Conservation (phyloP, 345 rosid species). For the Kernera saxatilis region DNA sequence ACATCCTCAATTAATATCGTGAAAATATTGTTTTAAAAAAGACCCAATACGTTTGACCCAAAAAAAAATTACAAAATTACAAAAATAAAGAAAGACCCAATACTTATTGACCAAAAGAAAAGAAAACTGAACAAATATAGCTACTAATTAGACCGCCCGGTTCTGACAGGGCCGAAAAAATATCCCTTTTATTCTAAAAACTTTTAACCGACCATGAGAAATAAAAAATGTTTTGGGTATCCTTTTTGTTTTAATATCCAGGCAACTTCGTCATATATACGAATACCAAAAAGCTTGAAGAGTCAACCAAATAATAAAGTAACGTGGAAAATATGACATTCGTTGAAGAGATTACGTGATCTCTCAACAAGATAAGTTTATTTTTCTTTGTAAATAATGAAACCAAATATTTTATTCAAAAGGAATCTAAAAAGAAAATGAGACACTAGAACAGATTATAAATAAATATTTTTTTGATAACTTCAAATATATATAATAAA, state of each 20-base stretch:
- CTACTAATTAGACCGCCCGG: not conserved
- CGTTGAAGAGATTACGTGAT: conserved; percentile 12
- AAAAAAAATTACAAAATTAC: too few relatives aligned
- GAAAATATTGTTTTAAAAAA: too few relatives aligned
- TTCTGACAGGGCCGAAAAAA: not conserved
- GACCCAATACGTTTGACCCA: too few relatives aligned
- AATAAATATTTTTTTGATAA: not conserved
- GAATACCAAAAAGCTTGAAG: not conserved
- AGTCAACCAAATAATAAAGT: conserved; percentile 19
- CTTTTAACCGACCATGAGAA: conserved; percentile 3
- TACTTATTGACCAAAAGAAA: not conserved
- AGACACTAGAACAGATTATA: too few relatives aligned
- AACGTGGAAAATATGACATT: conserved; percentile 9
- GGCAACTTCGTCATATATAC: not conserved
- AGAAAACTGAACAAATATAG: not conserved
- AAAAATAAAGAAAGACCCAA: too few relatives aligned
- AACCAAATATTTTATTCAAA: not conserved
- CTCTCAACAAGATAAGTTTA: not conserved
- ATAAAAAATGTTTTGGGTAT: not conserved
- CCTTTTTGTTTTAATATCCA: not conserved
- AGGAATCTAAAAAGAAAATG: not conserved
- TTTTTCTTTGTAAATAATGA: not conserved
- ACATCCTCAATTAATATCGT: too few relatives aligned
- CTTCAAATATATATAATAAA: not conserved
- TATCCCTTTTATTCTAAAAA: not conserved